Conservation (phyloP, 2,329 filamentous ascomycete genomes). For the Pseudonectria foliicola region DNA sequence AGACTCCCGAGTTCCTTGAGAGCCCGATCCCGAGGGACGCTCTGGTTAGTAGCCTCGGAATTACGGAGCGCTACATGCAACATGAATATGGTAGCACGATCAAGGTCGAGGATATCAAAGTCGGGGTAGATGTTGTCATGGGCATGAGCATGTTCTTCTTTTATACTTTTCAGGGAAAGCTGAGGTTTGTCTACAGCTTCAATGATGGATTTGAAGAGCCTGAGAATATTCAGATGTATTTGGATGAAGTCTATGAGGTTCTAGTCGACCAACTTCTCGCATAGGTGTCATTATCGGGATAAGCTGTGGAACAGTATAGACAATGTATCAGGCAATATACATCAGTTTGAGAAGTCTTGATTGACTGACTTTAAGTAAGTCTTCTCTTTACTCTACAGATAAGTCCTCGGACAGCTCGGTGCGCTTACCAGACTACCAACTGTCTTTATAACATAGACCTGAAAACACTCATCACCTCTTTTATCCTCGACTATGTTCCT, state of each 20-base stretch:
- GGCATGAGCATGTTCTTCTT: constrained; percentile 20
- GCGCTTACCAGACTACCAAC: no score
- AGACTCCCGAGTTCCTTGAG: constrained; percentile 16
- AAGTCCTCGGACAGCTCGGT: no score
- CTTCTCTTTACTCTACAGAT: no score
- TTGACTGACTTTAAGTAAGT: no score
- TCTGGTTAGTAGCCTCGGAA: constrained; percentile 18
- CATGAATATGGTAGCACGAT: constrained; percentile 1
- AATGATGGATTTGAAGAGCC: constrained; percentile 17
- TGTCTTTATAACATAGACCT: no score
- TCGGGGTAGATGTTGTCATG: constrained; percentile 18
- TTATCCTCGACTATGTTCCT: no score
- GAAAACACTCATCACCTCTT: no score
- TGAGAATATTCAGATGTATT: constrained; percentile 4
- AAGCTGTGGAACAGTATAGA: no score
- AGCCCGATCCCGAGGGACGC: constrained; percentile 16
- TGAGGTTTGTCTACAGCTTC: constrained; percentile 19
- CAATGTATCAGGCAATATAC: no score
- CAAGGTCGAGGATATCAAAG: constrained; percentile 10
- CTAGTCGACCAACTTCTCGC: no score
- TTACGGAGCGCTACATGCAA: constrained; percentile 8
- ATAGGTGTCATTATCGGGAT: no score
- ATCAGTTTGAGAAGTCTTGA: no score
- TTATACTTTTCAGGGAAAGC: constrained; percentile 18
- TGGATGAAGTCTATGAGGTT: constrained; percentile 6